Evolutionary conservation across 768 basidiomycete genomes (phyloP), one percentile per base, ranked within the genome.

Genomic region (Hydnum rufescens): DNA sequence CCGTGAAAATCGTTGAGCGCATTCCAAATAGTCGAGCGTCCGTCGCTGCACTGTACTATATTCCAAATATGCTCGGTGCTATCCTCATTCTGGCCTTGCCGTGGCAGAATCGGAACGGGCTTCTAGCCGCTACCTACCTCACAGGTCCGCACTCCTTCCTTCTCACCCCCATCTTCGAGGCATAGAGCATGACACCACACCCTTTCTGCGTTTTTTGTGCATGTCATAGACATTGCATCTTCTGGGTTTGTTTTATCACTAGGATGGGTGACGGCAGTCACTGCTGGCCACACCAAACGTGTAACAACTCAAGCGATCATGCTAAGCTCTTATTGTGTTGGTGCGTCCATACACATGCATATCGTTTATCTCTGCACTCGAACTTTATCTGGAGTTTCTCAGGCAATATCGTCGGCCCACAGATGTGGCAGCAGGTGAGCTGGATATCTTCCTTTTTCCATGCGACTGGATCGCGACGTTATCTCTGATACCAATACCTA

Each of bases 401-500:
- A 39, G 34, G 34, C 19, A 39, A 39, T 39, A 8, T 39, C 19
- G 34, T 39, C 19, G 34, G 34, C 34, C 34, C 34, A 39, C 34
- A 39, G 19, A 8, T 39, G 19, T 39, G 8, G 8, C 8, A 39
- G 19, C 8, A 8, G 8, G 44, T 47, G 6, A 6, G 44, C 28
- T 6, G 16, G 6, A 8, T 13, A 16, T 8, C 8, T 25, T 47
- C 23, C 16, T 47, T 8, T 47, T 25, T 8, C 44, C 13, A 13
- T 26, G 6, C 16, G 44, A 8, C 8, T 25, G 16, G 6, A 6
- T 47, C 44, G 16, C 28, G 25, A 47, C 8, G 16, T 26, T 13
- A 47, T 47, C 28, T 8, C 28, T 47, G 8, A n/a, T n/a, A n/a
- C n/a, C 25, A 8, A 57, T 50, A 51, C 48, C 49, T 48, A 54